Base-by-base conservation (phyloP, 345 rosid species). In the Aquilaria sinensis region DNA sequence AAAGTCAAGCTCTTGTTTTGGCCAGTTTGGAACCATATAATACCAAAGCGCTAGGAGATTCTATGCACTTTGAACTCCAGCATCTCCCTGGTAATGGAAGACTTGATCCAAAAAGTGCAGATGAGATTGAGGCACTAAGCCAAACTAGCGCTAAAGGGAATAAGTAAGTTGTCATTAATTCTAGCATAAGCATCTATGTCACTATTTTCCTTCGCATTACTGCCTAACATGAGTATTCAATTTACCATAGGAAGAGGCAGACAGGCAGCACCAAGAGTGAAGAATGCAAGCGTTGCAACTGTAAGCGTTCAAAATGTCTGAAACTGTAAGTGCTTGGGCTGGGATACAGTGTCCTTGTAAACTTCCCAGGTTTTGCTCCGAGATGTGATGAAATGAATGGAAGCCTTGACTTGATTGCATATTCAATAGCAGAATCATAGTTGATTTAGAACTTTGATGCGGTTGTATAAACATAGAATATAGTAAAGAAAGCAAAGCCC, bases 291-390 rank as follows among this genome's bases (percentile, higher is more conserved):
- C 68, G 68, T 31, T 83, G 85, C 80, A 80, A 69, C 11, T 78
- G 83, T 50, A 68, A 45, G 67, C 78, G 62, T 54, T 72, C 84
- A 48, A 73, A 62, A 60, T 83, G 85, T 75, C 57, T 78, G 73
- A 76, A 83, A 74, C 78, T 83, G 83, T 80, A 78, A 78, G 83
- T 70, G 2, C 50, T 33, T 53, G 50, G 2, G 16, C 23, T n/a
- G 15, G 11, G 9, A 63, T 37, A 30, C 8, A 37, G 8, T 37
- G 43, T 37, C 8, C 43, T 37, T 37, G 43, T 37, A 37, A 37
- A 37, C 43, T 5, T 37, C 8, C 8, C 2, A 4, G 7, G 23
- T 23, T 23, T 1, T 23, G 43, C 8, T 37, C 8, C 43, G 0
- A 37, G 43, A 37, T 5, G 43, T 37, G 43, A 37, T 37, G 7